Conservation (phyloP, 257 asterid genomes). For the Verbena officinalis region DNA sequence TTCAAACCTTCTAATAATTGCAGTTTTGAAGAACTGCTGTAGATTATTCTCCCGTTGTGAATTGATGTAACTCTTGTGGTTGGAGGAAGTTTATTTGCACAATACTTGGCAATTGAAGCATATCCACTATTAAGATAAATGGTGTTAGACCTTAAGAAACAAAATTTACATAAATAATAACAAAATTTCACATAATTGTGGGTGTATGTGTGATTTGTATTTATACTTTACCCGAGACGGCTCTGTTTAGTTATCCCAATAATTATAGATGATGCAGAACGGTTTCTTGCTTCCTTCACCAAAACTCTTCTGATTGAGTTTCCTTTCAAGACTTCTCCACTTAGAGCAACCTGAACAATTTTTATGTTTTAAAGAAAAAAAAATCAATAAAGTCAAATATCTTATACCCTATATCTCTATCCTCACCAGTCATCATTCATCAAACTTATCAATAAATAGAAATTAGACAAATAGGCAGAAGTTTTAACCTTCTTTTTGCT, state of each 20-base stretch:
- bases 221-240: constrained; percentile 48
- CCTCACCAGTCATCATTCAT: background rate
- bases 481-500: constrained; percentile 51
- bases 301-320: constrained; percentile 57
- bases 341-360: constrained; percentile 53
- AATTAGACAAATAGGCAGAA: background rate
- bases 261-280: constrained; percentile 50
- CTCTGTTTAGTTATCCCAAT: constrained; percentile 60
- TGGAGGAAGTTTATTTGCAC: constrained; percentile 51
- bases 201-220: background rate
- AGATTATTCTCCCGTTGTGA: constrained; percentile 56
- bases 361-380: background rate
- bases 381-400: background rate
- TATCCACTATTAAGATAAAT: constrained; percentile 40
- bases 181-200: background rate
- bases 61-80: constrained; percentile 61
- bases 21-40: constrained; percentile 40
- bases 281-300: constrained; percentile 59
- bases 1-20: constrained; percentile 47
- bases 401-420: background rate
- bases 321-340: constrained; percentile 49
- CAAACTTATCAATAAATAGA: background rate
- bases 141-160: constrained; percentile 10
- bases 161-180: background rate
- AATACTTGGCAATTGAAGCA: constrained; percentile 67